Conservation (phyloP, 768 basidiomycete species). For the Chalciporus piperatus region DNA sequence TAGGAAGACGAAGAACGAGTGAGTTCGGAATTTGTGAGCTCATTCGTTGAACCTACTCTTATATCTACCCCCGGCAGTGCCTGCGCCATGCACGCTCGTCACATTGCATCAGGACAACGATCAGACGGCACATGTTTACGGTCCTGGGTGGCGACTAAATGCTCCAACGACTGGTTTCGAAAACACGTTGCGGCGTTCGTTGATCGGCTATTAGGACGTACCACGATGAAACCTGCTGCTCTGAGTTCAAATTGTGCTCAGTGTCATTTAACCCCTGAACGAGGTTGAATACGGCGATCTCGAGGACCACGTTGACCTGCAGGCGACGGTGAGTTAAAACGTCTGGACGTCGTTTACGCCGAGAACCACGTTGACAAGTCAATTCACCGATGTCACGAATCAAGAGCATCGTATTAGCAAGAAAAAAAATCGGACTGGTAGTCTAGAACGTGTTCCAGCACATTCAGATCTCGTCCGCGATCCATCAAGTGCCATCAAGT, state of each 20-base stretch:
- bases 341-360: background rate
- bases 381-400: constrained; percentile 7
- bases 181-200: constrained; percentile 17
- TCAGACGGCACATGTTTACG: constrained; percentile 13
- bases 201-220: constrained; percentile 25
- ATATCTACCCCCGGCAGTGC: constrained; percentile 12
- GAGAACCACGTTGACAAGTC: background rate
- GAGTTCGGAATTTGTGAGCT: background rate
- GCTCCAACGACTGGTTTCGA: constrained; percentile 1
- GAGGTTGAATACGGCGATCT: constrained; percentile 18
- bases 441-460: constrained; percentile 6
- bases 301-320: constrained; percentile 7
- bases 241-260: background rate
- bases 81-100: constrained; percentile 11
- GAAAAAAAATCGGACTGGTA: constrained; percentile 3
- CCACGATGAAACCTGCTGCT: constrained; percentile 28
- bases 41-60: constrained; percentile 6
- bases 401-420: constrained; percentile 1
- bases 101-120: constrained; percentile 11
- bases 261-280: constrained; percentile 2
- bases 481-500: constrained; percentile 5
- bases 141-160: constrained; percentile 5
- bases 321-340: background rate
- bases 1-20: background rate
- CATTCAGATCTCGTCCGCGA: constrained; percentile 16